Evolutionary conservation across 768 basidiomycete species (phyloP), one percentile per base, ranked within the genome.

Genomic region (Kwoniella botswanensis): DNA sequence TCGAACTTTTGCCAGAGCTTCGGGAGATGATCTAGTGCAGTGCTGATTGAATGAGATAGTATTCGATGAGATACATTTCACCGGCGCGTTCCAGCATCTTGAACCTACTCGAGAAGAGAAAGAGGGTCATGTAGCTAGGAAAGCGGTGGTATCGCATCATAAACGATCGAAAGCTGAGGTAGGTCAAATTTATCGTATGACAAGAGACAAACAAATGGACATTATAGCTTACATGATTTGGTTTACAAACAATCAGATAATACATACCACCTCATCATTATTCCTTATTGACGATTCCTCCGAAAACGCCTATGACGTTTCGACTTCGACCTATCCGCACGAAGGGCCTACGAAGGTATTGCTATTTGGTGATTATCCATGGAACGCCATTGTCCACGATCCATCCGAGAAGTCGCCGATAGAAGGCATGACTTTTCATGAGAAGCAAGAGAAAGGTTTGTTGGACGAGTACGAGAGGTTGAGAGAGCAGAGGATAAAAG

Each of bases 201-300:
- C 35, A 35, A 9, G 0, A 35, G 43, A 43, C 43, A 24, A n/a
- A 12, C 5, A 21, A 42, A 26, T 9, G 10, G 18, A 63, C 13
- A 12, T 1, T 18, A 11, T 22, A 26, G 12, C n/a, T 65, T 46
- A 65, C 50, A n/a, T 15, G n/a, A n/a, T 42, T 22, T 62, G 17
- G 22, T 46, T 22, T 50, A 17, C 26, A n/a, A 44, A 3, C 17
- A 22, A 17, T 41, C 72, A 91, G 89, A 88, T 92, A 57, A 91
- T 91, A 78, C 84, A 87, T 43, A 85, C 88, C 69, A 83, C 93
- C 18, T 86, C 86, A 17, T 90, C 92, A 12, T 85, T 86, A 52
- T 79, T 92, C 50, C 84, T 93, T 63, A 89, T 93, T 68, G 92
- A 93, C 82, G 92, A 93, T 84, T 92, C 91, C 6, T 77, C 90